Evolutionary conservation across 495 filamentous ascomycete species (phyloP).

Genomic region (Clohesyomyces aquaticus): DNA sequence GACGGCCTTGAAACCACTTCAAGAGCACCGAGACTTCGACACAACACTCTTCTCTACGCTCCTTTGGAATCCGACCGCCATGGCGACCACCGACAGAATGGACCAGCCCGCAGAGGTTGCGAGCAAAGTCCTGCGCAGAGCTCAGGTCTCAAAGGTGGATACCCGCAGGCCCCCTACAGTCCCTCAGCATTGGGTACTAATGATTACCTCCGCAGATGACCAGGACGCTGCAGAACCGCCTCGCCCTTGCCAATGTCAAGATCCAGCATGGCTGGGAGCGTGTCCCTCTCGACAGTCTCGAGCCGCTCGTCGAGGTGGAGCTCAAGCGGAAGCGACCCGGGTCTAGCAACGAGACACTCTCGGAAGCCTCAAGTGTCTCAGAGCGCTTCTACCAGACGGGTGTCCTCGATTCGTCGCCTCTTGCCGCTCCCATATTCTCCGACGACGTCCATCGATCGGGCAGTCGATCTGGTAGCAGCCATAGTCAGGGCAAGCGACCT

Average conservation of each 20-base stretch:
- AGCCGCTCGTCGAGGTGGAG: slow-evolving; percentile 73
- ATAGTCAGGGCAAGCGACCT: slow-evolving; percentile 55
- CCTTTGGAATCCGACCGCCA: slow-evolving; percentile 25
- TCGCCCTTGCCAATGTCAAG: slow-evolving; percentile 95
- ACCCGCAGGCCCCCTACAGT: slow-evolving; percentile 18
- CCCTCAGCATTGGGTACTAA: slow-evolving; percentile 32
- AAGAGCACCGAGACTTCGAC: slow-evolving; percentile 32
- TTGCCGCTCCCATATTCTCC: slow-evolving; percentile 70
- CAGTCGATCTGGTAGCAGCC: slow-evolving; percentile 59
- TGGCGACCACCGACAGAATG: slow-evolving; percentile 43
- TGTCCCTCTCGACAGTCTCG: slow-evolving; percentile 73
- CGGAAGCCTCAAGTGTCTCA: slow-evolving; percentile 75
- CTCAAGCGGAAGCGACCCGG: slow-evolving; percentile 65
- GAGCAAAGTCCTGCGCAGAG: slow-evolving; percentile 69
- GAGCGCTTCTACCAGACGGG: slow-evolving; percentile 58
- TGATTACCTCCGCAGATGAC: slow-evolving; percentile 68
- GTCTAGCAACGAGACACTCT: slow-evolving; percentile 67
- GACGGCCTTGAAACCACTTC: slow-evolving; percentile 33
- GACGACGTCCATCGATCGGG: slow-evolving; percentile 63
- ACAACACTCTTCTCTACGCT: background rate
- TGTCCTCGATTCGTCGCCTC: slow-evolving; percentile 64
- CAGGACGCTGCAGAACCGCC: slow-evolving; percentile 82
- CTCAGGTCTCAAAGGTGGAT: slow-evolving; percentile 81
- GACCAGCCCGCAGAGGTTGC: slow-evolving; percentile 66
- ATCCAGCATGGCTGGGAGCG: slow-evolving; percentile 87